Conservation (phyloP, 1,284 basidiomycete genomes). For the Clitocybe nebularis region DNA sequence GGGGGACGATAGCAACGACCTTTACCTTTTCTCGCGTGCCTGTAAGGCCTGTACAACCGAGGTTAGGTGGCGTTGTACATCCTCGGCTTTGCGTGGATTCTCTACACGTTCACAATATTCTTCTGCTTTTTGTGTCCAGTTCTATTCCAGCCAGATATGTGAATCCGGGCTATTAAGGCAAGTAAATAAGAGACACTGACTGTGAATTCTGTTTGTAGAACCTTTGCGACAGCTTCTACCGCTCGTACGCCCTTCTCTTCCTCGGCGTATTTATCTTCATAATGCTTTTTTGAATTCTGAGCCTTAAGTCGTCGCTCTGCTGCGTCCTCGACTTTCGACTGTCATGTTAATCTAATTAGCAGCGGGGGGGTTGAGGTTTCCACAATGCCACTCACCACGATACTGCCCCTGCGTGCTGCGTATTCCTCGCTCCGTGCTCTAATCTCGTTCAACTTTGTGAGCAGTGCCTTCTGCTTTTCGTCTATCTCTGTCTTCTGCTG, state of each 20-base stretch:
- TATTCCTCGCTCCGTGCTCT: slow-evolving; percentile 47
- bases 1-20: slow-evolving; percentile 6
- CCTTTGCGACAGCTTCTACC: slow-evolving; percentile 41
- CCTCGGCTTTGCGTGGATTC: slow-evolving; percentile 51
- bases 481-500: slow-evolving; percentile 40
- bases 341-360: too few relatives aligned
- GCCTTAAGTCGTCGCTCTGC: slow-evolving; percentile 43
- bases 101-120: slow-evolving; percentile 59
- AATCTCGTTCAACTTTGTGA: slow-evolving; percentile 41
- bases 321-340: slow-evolving; percentile 43
- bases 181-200: slow-evolving; percentile 29
- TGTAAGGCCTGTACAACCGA: slow-evolving; percentile 65
- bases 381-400: slow-evolving; percentile 39
- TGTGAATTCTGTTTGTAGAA: slow-evolving; percentile 56
- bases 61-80: slow-evolving; percentile 58
- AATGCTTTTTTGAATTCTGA: slow-evolving; percentile 43
- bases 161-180: not conserved
- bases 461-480: slow-evolving; percentile 34
- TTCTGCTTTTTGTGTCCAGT: slow-evolving; percentile 63
- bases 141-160: slow-evolving; percentile 28
- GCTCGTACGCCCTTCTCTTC: slow-evolving; percentile 39
- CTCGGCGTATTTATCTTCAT: slow-evolving; percentile 41
- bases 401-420: slow-evolving; percentile 32
- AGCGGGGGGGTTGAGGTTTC: too few relatives aligned
- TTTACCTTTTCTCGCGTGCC: slow-evolving; percentile 65